Evolutionary conservation across 257 asterid genomes (phyloP).

Genomic region (Jasminum sambac): DNA sequence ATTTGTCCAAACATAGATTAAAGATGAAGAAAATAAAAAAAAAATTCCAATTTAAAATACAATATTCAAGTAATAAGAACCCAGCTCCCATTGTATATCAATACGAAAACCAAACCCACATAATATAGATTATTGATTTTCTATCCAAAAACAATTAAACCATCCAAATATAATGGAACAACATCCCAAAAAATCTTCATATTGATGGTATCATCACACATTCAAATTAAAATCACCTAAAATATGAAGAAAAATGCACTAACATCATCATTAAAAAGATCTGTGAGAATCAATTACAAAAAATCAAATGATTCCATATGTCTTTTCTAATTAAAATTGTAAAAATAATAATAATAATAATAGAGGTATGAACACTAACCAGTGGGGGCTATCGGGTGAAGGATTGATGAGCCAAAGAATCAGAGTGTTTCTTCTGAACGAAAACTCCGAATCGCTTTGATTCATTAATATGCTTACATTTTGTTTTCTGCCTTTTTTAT

Average conservation of each 20-base stretch:
- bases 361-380: conserved; percentile 24
- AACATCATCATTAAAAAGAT: conserved; percentile 1
- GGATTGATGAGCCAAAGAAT: conserved; percentile 16
- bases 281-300: background rate
- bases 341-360: background rate
- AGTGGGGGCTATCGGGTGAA: conserved; percentile 6
- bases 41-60: conserved; percentile 10
- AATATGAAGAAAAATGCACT: conserved; percentile 8
- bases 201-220: background rate
- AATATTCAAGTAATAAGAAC: background rate
- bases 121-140: conserved; percentile 38
- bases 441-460: conserved; percentile 23
- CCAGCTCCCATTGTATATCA: conserved; percentile 4
- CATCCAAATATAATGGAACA: background rate
- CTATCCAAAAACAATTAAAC: background rate
- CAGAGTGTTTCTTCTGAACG: conserved; percentile 16
- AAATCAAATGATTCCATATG: background rate
- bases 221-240: background rate
- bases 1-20: background rate
- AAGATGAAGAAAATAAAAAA: background rate
- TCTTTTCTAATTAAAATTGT: background rate
- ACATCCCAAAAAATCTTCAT: background rate
- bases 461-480: background rate
- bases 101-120: conserved; percentile 8
- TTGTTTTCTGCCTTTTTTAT: too few species aligned